Evolutionary conservation across 2,329 filamentous ascomycete species (phyloP), one percentile per base, ranked within the genome.

Genomic region (Sporothrix variecibatus): DNA sequence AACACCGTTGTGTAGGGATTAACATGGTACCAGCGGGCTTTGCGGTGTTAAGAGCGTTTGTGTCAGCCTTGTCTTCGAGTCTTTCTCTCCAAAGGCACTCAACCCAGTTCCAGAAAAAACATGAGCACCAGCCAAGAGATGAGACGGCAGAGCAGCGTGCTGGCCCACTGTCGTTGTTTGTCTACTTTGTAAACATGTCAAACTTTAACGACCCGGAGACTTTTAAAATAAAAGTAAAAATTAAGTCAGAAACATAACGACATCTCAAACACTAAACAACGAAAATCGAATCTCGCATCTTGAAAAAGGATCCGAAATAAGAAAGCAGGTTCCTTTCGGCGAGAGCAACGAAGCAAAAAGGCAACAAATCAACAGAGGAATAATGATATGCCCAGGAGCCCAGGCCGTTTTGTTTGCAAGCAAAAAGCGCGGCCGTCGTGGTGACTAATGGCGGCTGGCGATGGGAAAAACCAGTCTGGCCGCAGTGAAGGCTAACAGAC

Each of bases 381-480:
- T 11, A 65, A 65, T 4, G 6, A 43, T 43, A 26, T 9, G 60
- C 34, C 60, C 34, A 43, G 31, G 3, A 43, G 6, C 40, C 12
- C 40, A 15, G 15, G 43, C 15, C 20, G 15, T 40, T 38, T 0
- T 23, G 9, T 20, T 34, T 20, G 56, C 6, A 5, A 34, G 5
- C 15, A 34, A 20, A 34, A 60, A 34, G 8, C 28, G 28, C 31
- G 56, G 28, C 28, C 7, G 56, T 20, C 56, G 58, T n/a, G 0
- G 34, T 65, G 60, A 65, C 60, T 43, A 65, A 65, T 65, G 56
- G 5, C 17, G 11, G 8, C 4, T 43, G 9, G 60, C 2, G 34
- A 43, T 65, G 60, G 60, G 60, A 64, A 64, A 64, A 64, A 64
- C 58, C 31, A 64, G 58, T 64, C 31, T 12, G 17, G 58, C 58